Percentiles rank a stretch among this genome's conserved stretches.
Evolutionary conservation across 352 stramenopile species (phyloP).

Genomic region (Phytophthora gonapodyides): DNA sequence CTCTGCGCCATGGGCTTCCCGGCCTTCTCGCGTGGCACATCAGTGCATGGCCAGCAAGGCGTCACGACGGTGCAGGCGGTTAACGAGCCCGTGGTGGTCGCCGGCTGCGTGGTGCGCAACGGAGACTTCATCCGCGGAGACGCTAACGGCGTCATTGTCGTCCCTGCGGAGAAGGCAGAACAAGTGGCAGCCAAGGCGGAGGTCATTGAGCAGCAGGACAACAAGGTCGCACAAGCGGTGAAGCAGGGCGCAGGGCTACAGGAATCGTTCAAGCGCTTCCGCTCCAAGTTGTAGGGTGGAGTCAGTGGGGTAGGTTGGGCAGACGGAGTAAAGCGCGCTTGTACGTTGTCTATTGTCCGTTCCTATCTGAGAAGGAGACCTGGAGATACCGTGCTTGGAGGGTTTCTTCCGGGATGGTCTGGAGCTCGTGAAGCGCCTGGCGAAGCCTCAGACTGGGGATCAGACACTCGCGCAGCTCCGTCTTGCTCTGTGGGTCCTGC

Average conservation of each 20-base stretch:
- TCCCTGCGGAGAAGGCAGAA: constrained; percentile 65
- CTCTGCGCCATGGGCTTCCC: constrained; percentile 70
- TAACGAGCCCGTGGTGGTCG: constrained; percentile 66
- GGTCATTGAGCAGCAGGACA: constrained; percentile 82
- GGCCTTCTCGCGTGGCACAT: constrained; percentile 70
- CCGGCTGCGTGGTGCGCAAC: constrained; percentile 74
- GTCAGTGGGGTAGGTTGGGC: constrained; percentile 24
- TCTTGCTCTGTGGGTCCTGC: constrained; percentile 11
- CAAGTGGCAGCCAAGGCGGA: constrained; percentile 76
- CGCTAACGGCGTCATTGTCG: constrained; percentile 81
- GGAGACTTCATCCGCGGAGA: constrained; percentile 79
- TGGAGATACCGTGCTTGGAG: constrained; percentile 36
- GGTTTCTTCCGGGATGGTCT: constrained; percentile 26
- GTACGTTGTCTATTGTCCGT: too few relatives aligned
- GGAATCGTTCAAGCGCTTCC: constrained; percentile 78
- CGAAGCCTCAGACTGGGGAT: constrained; percentile 23
- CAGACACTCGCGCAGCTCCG: constrained; percentile 34
- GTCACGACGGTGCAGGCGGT: constrained; percentile 69
- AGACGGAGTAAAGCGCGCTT: constrained; percentile 27
- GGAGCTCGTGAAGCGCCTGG: constrained; percentile 31
- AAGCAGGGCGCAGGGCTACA: constrained; percentile 73
- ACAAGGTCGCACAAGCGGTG: constrained; percentile 73
- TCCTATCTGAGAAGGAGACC: background rate
- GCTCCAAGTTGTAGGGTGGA: constrained; percentile 38
- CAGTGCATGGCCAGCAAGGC: constrained; percentile 71